A percentile compares a stretch with the other conserved stretches of the same genome.
Conservation (phyloP, 2,329 filamentous ascomycete genomes). For the Zasmidium citrigriseum region DNA sequence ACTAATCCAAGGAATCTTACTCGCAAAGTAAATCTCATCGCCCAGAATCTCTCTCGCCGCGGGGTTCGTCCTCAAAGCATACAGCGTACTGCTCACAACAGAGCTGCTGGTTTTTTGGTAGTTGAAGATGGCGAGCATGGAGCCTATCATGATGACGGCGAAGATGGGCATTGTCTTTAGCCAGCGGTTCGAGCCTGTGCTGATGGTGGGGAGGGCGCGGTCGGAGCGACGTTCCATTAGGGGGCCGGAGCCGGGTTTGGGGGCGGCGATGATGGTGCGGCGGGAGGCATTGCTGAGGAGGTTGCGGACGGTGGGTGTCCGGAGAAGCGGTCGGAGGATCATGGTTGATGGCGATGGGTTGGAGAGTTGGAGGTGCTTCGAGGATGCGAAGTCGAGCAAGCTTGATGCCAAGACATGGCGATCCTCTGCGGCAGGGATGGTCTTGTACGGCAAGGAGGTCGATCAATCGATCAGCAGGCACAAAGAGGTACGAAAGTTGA, state of each 20-base stretch:
- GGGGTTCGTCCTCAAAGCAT: conserved; percentile 81
- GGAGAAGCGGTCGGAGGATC: conserved; percentile 28
- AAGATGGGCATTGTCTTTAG: conserved; percentile 77
- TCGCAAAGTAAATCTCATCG: conserved; percentile 61
- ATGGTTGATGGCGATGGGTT: conserved; percentile 16
- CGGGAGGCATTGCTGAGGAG: conserved; percentile 14
- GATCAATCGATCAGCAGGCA: neutral
- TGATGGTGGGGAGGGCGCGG: conserved; percentile 52
- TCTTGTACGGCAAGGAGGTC: neutral
- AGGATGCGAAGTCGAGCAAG: conserved; percentile 1
- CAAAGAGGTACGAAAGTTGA: neutral
- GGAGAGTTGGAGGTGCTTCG: conserved; percentile 2
- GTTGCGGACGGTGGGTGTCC: conserved; percentile 9
- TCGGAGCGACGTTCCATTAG: conserved; percentile 55
- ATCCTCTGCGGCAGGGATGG: neutral
- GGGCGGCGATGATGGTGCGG: conserved; percentile 53
- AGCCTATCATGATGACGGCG: conserved; percentile 66
- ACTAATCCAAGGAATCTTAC: conserved; percentile 50
- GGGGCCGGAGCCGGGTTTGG: conserved; percentile 52
- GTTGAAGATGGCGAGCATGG: conserved; percentile 92
- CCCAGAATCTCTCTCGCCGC: conserved; percentile 76
- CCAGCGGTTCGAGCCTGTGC: conserved; percentile 30
- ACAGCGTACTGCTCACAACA: conserved; percentile 79
- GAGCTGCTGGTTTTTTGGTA: conserved; percentile 94
- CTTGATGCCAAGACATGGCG: conserved; percentile 4